Percentiles rank a stretch among this genome's conserved stretches.
Conservation (phyloP, 805 yeast genomes). For the Danielia reshetovae region DNA sequence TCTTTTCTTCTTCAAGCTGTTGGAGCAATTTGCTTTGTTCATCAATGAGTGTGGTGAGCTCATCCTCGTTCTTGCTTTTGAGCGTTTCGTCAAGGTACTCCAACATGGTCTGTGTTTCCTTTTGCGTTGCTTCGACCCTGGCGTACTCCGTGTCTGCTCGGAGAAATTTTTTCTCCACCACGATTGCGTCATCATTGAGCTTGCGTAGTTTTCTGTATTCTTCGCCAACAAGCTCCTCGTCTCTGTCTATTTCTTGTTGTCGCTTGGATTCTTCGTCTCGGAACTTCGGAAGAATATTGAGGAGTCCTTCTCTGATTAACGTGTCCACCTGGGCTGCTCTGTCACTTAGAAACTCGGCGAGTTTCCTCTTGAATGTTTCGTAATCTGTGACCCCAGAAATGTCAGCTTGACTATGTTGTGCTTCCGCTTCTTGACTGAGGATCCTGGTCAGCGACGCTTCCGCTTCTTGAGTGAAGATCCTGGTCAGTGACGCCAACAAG, state of each 20-base stretch:
- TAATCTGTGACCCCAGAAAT: constrained; percentile 20
- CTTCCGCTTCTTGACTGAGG: background rate
- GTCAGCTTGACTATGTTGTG: too few species aligned
- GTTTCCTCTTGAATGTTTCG: constrained; percentile 23
- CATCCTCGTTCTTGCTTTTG: constrained; percentile 12
- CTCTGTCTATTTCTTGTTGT: constrained; percentile 30
- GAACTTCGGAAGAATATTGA: constrained; percentile 17
- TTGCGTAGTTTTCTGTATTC: constrained; percentile 34
- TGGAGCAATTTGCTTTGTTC: constrained; percentile 20
- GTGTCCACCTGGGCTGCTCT: constrained; percentile 20
- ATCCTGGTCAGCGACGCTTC: background rate
- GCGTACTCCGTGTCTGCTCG: constrained; percentile 26
- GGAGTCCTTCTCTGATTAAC: constrained; percentile 11
- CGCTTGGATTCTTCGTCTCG: constrained; percentile 26
- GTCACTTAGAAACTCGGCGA: constrained; percentile 25
- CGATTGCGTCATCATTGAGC: constrained; percentile 31
- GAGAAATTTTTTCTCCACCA: constrained; percentile 30
- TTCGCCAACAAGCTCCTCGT: constrained; percentile 39
- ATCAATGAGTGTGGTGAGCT: constrained; percentile 7
- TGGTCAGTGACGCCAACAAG: constrained; percentile 6
- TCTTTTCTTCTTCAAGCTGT: constrained; percentile 25
- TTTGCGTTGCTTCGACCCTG: constrained; percentile 13
- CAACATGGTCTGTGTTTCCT: constrained; percentile 6
- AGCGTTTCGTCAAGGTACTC: constrained; percentile 9
- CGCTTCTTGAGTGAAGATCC: constrained; percentile 3